A percentile compares a stretch with the other conserved stretches of the same genome.
Evolutionary conservation across 805 yeast genomes (phyloP).

Genomic region (Tetrapisispora nanseiensis): DNA sequence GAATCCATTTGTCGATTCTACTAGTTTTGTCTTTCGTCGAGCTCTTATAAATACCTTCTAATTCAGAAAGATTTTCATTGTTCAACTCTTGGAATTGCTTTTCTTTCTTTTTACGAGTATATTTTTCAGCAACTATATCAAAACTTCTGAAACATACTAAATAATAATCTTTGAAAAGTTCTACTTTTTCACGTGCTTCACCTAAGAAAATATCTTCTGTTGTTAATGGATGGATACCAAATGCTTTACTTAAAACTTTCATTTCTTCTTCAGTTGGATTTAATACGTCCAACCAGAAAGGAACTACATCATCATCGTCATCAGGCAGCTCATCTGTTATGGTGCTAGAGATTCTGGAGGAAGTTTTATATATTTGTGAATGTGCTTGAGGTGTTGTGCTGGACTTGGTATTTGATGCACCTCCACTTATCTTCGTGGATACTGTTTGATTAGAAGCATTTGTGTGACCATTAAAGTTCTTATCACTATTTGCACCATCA

Average conservation of each 20-base stretch:
- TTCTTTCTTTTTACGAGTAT: constrained; percentile 41
- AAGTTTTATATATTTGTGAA: constrained; percentile 7
- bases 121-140: constrained; percentile 68
- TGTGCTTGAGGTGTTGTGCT: constrained; percentile 4
- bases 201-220: constrained; percentile 91
- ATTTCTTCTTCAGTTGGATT: constrained; percentile 95
- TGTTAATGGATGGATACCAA: constrained; percentile 92
- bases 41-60: neutral
- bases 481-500: neutral
- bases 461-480: neutral
- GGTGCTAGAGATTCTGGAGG: constrained; percentile 1
- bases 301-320: constrained; percentile 35
- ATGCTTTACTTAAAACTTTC: constrained; percentile 82
- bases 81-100: constrained; percentile 18
- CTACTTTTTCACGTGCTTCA: constrained; percentile 92
- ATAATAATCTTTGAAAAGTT: constrained; percentile 81
- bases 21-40: constrained; percentile 4
- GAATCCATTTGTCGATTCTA: neutral
- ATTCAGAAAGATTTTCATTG: neutral
- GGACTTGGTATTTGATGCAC: neutral
- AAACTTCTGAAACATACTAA: constrained; percentile 82
- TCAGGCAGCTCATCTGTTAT: neutral
- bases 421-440: constrained; percentile 5
- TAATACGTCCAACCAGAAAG: constrained; percentile 89
- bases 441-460: constrained; percentile 1